Evolutionary conservation across 768 basidiomycete genomes (phyloP).

Genomic region (Podaxis carcinomalis): DNA sequence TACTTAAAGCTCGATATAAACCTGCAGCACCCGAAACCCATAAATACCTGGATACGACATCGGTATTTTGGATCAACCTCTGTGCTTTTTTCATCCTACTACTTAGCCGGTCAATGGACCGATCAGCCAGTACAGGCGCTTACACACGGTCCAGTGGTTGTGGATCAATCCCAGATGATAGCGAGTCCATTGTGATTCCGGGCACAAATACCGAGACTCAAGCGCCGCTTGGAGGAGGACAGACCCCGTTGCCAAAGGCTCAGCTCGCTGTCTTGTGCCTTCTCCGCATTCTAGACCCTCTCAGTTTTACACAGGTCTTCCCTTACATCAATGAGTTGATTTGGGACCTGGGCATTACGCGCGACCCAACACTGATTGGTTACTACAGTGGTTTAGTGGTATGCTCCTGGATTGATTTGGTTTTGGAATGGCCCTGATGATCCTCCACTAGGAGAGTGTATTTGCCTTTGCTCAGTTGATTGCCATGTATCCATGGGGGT

Average conservation of each 20-base stretch:
- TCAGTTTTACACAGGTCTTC: slow-evolving; percentile 60
- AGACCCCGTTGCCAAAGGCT: slow-evolving; percentile 17
- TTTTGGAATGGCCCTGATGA: neutral
- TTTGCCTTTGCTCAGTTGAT: slow-evolving; percentile 55
- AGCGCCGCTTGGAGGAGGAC: neutral
- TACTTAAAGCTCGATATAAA: too few species aligned
- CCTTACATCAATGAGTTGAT: slow-evolving; percentile 71
- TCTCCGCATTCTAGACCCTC: slow-evolving; percentile 52
- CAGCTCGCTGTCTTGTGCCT: slow-evolving; percentile 52
- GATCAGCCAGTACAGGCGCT: neutral
- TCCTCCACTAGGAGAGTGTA: slow-evolving; percentile 45
- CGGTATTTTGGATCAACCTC: neutral
- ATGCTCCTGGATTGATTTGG: slow-evolving; percentile 16
- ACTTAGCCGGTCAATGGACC: neutral
- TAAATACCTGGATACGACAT: neutral
- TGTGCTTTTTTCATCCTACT: neutral
- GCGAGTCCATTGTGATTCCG: neutral
- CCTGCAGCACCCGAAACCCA: neutral
- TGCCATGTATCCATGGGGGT: slow-evolving; percentile 59
- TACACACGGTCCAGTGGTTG: neutral
- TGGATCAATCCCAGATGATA: neutral
- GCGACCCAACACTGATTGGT: slow-evolving; percentile 52
- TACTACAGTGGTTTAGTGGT: slow-evolving; percentile 67
- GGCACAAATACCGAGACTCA: neutral
- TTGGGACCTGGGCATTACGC: slow-evolving; percentile 44